Evolutionary conservation across 306 rosid species (phyloP).

Genomic region (Cicer bijugum): DNA sequence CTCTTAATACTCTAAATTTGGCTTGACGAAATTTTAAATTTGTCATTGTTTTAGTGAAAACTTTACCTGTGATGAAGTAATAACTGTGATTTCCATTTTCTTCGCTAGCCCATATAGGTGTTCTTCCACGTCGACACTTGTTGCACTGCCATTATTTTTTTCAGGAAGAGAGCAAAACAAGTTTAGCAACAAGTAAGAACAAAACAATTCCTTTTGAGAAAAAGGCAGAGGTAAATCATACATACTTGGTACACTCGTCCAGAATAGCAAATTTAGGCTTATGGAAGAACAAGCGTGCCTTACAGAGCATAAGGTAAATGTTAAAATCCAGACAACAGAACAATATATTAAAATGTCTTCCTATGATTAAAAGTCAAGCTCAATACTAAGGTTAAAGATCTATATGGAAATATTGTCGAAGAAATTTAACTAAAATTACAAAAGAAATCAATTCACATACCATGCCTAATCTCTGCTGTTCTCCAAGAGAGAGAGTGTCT

Average conservation of each 20-base stretch:
- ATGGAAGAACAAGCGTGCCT: conserved; percentile 99
- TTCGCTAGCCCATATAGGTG: conserved; percentile 88
- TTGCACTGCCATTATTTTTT: conserved; percentile 71
- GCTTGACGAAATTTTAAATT: not conserved
- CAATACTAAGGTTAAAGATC: conserved; percentile 8
- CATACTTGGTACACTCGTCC: conserved; percentile 99
- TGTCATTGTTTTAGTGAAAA: not conserved
- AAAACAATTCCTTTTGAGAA: not conserved
- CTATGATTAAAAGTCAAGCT: not conserved
- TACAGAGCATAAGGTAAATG: conserved; percentile 43
- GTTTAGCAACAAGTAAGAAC: conserved; percentile 36
- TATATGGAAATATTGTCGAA: conserved; percentile 21
- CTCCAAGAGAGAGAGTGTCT: conserved; percentile 92
- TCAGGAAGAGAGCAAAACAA: conserved; percentile 2
- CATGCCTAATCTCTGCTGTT: conserved; percentile 99
- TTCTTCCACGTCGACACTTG: conserved; percentile 97
- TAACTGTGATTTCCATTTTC: conserved; percentile 83
- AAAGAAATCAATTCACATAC: conserved; percentile 53
- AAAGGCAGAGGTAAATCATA: conserved; percentile 38
- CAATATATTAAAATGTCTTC: conserved; percentile 14
- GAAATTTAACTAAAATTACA: conserved; percentile 27
- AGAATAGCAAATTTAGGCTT: conserved; percentile 91
- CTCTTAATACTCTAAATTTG: conserved; percentile 10
- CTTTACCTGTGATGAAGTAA: conserved; percentile 96
- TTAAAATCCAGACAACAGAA: conserved; percentile 45